Evolutionary conservation across 2,329 filamentous ascomycete species (phyloP), one percentile per base, ranked within the genome.

Genomic region (Hymenotorrendiella dingleyae): DNA sequence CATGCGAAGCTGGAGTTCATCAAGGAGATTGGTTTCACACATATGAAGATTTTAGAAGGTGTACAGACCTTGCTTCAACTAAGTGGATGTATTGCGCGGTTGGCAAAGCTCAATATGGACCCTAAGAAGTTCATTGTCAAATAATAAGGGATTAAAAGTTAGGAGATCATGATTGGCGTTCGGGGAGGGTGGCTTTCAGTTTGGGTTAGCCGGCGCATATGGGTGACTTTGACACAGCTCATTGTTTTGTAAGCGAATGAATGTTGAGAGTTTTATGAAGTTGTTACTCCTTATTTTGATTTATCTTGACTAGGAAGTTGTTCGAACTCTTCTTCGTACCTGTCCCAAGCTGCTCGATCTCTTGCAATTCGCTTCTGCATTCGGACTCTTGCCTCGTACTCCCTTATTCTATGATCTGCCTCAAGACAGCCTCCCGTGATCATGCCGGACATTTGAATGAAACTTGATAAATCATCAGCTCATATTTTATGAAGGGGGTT

Each of bases 41-140:
- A 98, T 62, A 98, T 98, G 93, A 90, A 94, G 64, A 91, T 98
- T 43, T 71, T 98, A n/a, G 93, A 98, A 62, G 93, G 93, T 22
- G 87, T 98, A 19, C 91, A 97, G 67, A 96, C 91, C 6, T 76
- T 96, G 49, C 74, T 98, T 45, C 93, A 98, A 66, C 73, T 98
- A 34, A 94, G 88, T 60, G 93, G 91, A 9, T 97, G 91, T 62
- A 76, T 98, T 17, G 89, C 87, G 12, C 82, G 91, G 57, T 72
- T 98, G 43, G 93, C 88, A 69, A 94, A 85, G 71, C 82, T 97
- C 63, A 96, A 96, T 65, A 97, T 98, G 91, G 86, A 94, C 59
- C 85, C 88, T 3, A 82, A 85, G 62, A 75, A 84, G 48, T 96
- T 96, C 61, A 71, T 73, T 45, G 42, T 47, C 30, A 24, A 45